Conservation (phyloP, 768 basidiomycete genomes). For the Goffeauzyma gilvescens region DNA sequence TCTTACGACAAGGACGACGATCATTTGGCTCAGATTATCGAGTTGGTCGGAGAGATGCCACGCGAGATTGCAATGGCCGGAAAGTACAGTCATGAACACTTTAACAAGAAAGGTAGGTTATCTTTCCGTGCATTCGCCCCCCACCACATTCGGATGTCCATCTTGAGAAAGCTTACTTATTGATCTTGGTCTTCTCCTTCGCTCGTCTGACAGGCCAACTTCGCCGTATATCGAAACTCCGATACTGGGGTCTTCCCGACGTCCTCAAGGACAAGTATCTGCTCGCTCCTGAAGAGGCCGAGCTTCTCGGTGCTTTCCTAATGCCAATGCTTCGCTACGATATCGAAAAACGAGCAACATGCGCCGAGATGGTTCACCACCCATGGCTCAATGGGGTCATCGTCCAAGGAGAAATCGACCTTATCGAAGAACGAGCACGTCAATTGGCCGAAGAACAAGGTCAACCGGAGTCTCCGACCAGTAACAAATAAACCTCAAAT, state of each 20-base stretch:
- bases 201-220: slow-evolving; percentile 27
- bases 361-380: slow-evolving; percentile 67
- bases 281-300: slow-evolving; percentile 64
- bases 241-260: slow-evolving; percentile 55
- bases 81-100: slow-evolving; percentile 85
- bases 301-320: slow-evolving; percentile 50
- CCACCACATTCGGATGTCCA: too few species aligned
- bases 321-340: slow-evolving; percentile 67
- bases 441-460: too few species aligned
- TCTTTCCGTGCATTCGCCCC: too few species aligned
- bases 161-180: too few species aligned
- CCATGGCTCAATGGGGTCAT: slow-evolving; percentile 67
- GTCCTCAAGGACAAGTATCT: slow-evolving; percentile 93
- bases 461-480: too few species aligned
- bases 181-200: background rate
- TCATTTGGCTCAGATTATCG: slow-evolving; percentile 94
- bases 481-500: too few species aligned
- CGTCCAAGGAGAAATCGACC: slow-evolving; percentile 77
- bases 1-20: slow-evolving; percentile 48
- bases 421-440: slow-evolving; percentile 34
- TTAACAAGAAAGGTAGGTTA: slow-evolving; percentile 86
- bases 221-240: slow-evolving; percentile 79
- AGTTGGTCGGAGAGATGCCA: slow-evolving; percentile 61
- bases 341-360: slow-evolving; percentile 73
- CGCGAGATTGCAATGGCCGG: slow-evolving; percentile 53